These are phyloP conservation scores for Drosera capensis DNA, from an alignment of 148 eudicot species.

Conservation along the genomic window DNA sequence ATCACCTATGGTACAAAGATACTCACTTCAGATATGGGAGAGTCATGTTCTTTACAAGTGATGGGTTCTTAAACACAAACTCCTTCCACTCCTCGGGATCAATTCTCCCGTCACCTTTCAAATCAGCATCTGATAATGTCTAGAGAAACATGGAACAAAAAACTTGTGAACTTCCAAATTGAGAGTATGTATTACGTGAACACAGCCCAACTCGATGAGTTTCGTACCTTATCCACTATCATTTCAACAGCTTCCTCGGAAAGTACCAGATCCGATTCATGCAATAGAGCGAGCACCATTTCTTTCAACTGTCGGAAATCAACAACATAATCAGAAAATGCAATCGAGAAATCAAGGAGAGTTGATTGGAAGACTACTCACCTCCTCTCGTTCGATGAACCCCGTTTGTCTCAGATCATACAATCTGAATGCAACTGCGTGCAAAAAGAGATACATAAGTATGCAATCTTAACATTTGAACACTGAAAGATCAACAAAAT, in stretches of 20 bases:
- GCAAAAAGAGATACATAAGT: conserved; percentile 3
- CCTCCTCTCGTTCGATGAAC: conserved; percentile 84
- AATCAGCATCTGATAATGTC: conserved; percentile 14
- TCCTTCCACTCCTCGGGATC: conserved; percentile 20
- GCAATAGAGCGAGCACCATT: neutral
- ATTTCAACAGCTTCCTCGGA: neutral
- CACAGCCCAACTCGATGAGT: neutral
- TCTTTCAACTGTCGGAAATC: neutral
- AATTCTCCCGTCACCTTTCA: conserved; percentile 15
- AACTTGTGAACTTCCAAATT: neutral
- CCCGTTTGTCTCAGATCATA: conserved; percentile 72
- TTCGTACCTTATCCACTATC: neutral
- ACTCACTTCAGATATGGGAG: conserved; percentile 20
- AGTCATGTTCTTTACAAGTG: conserved; percentile 21
- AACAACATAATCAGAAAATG: too few species aligned
- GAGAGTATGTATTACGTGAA: neutral
- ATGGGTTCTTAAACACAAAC: conserved; percentile 13
- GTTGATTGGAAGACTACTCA: conserved; percentile 11
- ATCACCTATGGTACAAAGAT: too few species aligned
- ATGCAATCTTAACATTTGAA: neutral
- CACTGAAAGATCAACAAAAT: neutral
- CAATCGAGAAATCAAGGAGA: too few species aligned
- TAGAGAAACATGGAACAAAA: conserved; percentile 1
- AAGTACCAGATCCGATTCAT: neutral
- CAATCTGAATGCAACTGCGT: conserved; percentile 70